Evolutionary conservation across 2,329 filamentous ascomycete genomes (phyloP), one percentile per base, ranked within the genome.

Genomic region (Epichloe uncinata): DNA sequence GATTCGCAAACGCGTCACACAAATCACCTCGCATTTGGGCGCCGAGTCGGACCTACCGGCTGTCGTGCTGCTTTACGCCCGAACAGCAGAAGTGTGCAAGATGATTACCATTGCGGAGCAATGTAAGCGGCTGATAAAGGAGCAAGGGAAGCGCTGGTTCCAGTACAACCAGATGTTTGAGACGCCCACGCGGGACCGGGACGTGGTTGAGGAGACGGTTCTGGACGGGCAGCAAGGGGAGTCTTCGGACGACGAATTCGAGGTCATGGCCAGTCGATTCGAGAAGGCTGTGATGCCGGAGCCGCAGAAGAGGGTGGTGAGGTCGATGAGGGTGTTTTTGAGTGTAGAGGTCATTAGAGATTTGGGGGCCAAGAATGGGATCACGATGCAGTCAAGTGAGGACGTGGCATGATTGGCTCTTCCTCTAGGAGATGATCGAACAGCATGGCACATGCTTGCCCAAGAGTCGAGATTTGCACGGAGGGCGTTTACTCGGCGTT

Each of bases 101-200:
- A 69, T 87, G 58, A 77, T 87, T 57, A 82, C 77, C 4, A 74
- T 87, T 43, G 73, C 74, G 42, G 84, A 88, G 63, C 80, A 85
- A 37, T 73, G 73, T 50, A 83, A 84, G 62, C 68, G 75, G 38
- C 68, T 79, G 44, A 64, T 84, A 48, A 66, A 59, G 34, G 69
- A 72, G 47, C 63, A 68, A 40, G 70, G 69, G 3, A 69, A 66
- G 52, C 56, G 66, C 45, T 79, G 73, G 71, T 77, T 67, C 52
- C 78, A 79, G 61, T 81, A 78, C 62, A 81, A 81, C 53, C 68
- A 73, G 48, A 63, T 80, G 12, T 77, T 75, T 57, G 71, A 76
- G 53, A 65, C 73, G 16, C 66, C 67, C 26, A 65, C 60, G 50
- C 54, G 53, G 38, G 56, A 53, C 18, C 56, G 60, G 42, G 66